Base-by-base conservation (phyloP, 352 stramenopile species). In the Sclerospora graminicola region DNA sequence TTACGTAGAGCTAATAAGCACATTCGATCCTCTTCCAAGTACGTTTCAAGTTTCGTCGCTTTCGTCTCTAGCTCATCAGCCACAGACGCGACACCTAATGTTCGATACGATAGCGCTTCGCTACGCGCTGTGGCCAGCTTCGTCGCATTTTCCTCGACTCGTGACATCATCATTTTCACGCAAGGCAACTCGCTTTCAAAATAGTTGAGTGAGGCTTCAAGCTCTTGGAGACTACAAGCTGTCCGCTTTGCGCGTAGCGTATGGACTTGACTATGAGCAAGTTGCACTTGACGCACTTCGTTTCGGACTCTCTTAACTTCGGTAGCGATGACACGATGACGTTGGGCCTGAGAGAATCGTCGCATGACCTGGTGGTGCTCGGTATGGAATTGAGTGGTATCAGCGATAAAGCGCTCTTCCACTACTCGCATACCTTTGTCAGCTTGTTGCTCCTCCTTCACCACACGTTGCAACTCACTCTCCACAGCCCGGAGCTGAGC, bases 81-180 rank as follows among this genome's bases (percentile, higher is more conserved):
- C 1, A 83, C 54, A 8, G 71, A 57, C 5, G 62, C 51, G 6
- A 84, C 73, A 4, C 74, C 74, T 7, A 87, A 54, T 4, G 63
- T 57, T 11, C 66, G 62, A 34, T 85, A 83, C 8, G 57, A 64
- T 8, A 67, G 49, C 1, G 64, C 63, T 52, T 91, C 69, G 9
- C 56, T 39, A 21, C 48, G 41, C 30, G 71, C 40, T 32, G 73
- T 60, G 11, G 57, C 37, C 32, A 81, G 21, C 27, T 83, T 46
- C 1, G 49, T 24, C 23, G 75, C 48, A 3, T 67, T 63, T 26
- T 86, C 64, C 21, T 67, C 48, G 0, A 82, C 67, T 5, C 79
- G 69, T 7, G 63, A 67, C 54, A 73, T 69, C 69, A 88, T 89
- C 41, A 89, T 89, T 51, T 87, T 81, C 8, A 88, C 56, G 32